Percentiles rank a stretch among this genome's conserved stretches.
These are phyloP conservation scores for Chamaecrista fasciculata DNA, from an alignment of 306 rosid genomes.

Conservation along the genomic window DNA sequence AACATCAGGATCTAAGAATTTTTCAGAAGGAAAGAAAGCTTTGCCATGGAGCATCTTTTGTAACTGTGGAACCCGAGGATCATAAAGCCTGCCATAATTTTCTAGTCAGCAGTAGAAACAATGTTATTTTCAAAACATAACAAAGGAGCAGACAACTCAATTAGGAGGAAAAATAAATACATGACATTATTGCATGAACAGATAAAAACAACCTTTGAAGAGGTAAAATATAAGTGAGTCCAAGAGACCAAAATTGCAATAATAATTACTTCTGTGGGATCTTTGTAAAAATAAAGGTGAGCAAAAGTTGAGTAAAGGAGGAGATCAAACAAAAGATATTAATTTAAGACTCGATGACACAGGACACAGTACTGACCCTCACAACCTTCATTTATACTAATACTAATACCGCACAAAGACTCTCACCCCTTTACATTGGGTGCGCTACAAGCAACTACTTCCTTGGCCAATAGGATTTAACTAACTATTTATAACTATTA, in stretches of 20 bases:
- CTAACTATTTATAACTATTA: too few species aligned
- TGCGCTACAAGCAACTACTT: too few species aligned
- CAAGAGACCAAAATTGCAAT: neutral
- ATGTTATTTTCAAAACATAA: neutral
- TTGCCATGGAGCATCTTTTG: conserved; percentile 60
- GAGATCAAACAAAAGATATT: neutral
- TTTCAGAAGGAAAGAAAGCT: conserved; percentile 79
- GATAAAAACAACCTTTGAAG: neutral
- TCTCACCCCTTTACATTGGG: too few species aligned
- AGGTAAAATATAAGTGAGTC: neutral
- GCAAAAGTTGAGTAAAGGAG: too few species aligned
- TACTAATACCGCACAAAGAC: too few species aligned
- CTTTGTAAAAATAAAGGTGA: neutral
- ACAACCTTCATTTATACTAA: too few species aligned
- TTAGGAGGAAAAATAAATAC: conserved; percentile 19
- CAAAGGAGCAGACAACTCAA: conserved; percentile 15
- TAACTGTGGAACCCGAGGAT: conserved; percentile 79
- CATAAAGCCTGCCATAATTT: conserved; percentile 81
- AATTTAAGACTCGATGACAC: too few species aligned
- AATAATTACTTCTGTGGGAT: conserved; percentile 5
- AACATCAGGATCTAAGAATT: conserved; percentile 58
- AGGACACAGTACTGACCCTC: too few species aligned
- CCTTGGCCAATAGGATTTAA: too few species aligned
- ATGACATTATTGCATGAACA: conserved; percentile 22
- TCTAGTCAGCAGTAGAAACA: conserved; percentile 30